A percentile compares a stretch with the other conserved stretches of the same genome.
These are phyloP conservation scores for Ceratocystis colombiana DNA, from an alignment of 2,329 filamentous ascomycete species.

Conservation along the genomic window DNA sequence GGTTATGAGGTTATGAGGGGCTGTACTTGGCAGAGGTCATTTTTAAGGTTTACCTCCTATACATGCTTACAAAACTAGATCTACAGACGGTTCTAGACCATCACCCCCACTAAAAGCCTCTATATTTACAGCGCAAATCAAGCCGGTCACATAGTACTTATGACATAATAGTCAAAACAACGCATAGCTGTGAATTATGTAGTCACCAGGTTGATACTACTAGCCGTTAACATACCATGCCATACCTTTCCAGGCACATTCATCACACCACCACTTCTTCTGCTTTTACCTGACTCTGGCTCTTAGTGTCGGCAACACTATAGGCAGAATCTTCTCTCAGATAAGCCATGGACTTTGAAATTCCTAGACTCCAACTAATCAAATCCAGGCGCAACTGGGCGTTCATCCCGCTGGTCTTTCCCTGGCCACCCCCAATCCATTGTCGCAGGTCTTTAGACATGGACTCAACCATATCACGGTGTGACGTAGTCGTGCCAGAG, in stretches of 20 bases:
- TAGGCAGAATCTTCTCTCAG: slow-evolving; percentile 53
- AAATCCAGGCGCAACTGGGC: slow-evolving; percentile 43
- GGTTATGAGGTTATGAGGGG: not conserved
- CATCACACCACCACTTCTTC: not conserved
- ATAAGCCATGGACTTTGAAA: slow-evolving; percentile 48
- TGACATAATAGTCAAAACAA: slow-evolving; percentile 5
- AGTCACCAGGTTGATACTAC: slow-evolving; percentile 4
- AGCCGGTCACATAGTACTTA: not conserved
- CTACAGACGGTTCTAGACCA: no score
- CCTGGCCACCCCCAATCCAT: slow-evolving; percentile 48
- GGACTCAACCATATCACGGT: slow-evolving; percentile 42
- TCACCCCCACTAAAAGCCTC: not conserved
- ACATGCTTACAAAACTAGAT: no score
- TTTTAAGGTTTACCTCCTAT: no score
- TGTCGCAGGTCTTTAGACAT: slow-evolving; percentile 49
- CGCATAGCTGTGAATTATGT: slow-evolving; percentile 12
- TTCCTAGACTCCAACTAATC: slow-evolving; percentile 45
- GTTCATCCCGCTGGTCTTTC: slow-evolving; percentile 44
- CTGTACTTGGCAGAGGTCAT: not conserved
- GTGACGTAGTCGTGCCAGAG: slow-evolving; percentile 39
- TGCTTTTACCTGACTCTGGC: not conserved
- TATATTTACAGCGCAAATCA: not conserved
- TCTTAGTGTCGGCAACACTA: slow-evolving; percentile 44
- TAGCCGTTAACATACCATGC: not conserved
- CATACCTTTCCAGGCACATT: not conserved